Conservation (phyloP, 257 asterid species). For the Penstemon eatonii region DNA sequence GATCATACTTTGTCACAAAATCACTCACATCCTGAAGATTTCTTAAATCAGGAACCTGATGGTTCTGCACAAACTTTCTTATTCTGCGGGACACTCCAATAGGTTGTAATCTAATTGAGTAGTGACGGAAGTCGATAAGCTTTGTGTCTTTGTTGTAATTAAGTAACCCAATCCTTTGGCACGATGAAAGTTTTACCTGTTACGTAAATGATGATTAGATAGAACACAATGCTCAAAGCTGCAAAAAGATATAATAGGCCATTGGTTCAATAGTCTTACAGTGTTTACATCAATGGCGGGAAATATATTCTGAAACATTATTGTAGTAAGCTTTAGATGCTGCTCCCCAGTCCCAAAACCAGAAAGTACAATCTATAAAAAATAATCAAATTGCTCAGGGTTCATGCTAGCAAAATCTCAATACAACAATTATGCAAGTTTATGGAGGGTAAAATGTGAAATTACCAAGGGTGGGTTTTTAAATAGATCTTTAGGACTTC, state of each 20-base stretch:
- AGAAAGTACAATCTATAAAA: conserved; percentile 81
- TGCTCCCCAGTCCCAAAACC: conserved; percentile 97
- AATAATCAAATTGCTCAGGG: conserved; percentile 26
- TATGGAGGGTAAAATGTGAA: neutral
- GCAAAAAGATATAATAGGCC: conserved; percentile 6
- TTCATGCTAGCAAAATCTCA: neutral
- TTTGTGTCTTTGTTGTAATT: conserved; percentile 87
- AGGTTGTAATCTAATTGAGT: conserved; percentile 92
- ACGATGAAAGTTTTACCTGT: conserved; percentile 88
- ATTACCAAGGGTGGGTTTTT: conserved; percentile 83
- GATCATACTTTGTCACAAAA: conserved; percentile 69
- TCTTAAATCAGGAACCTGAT: conserved; percentile 81
- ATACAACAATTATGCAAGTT: conserved; percentile 1
- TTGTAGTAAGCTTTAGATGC: conserved; percentile 85
- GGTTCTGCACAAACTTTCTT: conserved; percentile 90
- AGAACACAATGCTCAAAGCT: conserved; percentile 19
- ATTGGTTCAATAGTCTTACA: conserved; percentile 46
- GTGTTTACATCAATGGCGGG: conserved; percentile 92
- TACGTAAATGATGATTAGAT: conserved; percentile 23
- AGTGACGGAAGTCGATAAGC: conserved; percentile 85
- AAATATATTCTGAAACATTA: conserved; percentile 90
- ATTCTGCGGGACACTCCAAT: conserved; percentile 83
- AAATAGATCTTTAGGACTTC: conserved; percentile 79
- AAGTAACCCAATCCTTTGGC: conserved; percentile 93
- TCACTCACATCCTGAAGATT: conserved; percentile 89